Evolutionary conservation across 768 basidiomycete species (phyloP).

Genomic region (Lactarius indigo): DNA sequence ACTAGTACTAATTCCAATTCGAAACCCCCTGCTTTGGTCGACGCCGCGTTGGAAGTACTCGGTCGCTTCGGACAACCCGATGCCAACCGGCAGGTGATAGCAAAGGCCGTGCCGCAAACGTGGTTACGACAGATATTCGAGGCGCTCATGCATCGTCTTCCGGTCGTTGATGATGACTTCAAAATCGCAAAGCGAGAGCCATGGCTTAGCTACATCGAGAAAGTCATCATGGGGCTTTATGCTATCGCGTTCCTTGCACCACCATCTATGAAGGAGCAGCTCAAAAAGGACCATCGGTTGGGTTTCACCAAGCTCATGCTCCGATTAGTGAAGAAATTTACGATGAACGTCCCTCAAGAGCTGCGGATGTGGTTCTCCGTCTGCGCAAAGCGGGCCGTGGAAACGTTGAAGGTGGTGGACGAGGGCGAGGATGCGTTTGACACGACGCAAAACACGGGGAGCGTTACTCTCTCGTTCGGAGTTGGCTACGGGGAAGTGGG

Average conservation of each 20-base stretch:
- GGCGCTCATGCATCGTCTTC: constrained; percentile 78
- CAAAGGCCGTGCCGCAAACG: constrained; percentile 52
- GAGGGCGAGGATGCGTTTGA: constrained; percentile 74
- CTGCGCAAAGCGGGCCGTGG: constrained; percentile 63
- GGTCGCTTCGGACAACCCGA: constrained; percentile 76
- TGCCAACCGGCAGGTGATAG: constrained; percentile 70
- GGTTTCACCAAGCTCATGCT: constrained; percentile 70
- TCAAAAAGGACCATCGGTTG: constrained; percentile 62
- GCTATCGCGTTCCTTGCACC: constrained; percentile 81
- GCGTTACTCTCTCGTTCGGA: constrained; percentile 71
- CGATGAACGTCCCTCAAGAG: constrained; percentile 48
- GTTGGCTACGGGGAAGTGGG: constrained; percentile 79
- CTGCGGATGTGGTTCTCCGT: constrained; percentile 50
- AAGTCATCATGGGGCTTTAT: constrained; percentile 78
- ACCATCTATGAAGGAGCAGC: constrained; percentile 62
- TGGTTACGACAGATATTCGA: constrained; percentile 63
- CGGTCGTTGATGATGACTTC: constrained; percentile 74
- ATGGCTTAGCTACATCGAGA: constrained; percentile 80
- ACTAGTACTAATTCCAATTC: constrained; percentile 41
- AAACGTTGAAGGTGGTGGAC: constrained; percentile 76
- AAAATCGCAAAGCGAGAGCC: constrained; percentile 55
- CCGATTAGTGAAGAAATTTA: constrained; percentile 64
- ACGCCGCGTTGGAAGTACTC: constrained; percentile 81
- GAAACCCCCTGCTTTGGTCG: constrained; percentile 59
- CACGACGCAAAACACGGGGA: constrained; percentile 50